phyloP scores from a whole-genome alignment of 2,329 filamentous ascomycete species.

The Epicoccum sorghinum region DNA sequence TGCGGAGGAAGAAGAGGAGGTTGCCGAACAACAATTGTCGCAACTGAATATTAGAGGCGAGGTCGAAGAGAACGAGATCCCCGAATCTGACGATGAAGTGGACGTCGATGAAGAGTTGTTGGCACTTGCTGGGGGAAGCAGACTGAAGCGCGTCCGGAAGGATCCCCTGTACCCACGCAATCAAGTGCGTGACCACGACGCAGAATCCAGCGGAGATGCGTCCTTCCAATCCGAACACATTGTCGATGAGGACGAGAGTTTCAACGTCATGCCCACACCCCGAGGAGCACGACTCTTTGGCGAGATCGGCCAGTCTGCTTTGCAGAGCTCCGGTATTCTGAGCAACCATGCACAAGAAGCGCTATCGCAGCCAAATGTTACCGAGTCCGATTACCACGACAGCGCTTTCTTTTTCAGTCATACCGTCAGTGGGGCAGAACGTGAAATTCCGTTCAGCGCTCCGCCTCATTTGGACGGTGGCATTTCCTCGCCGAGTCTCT shows the following conservation, averaged over 20 bases:
- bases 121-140: slow-evolving; percentile 34
- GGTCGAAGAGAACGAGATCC: slow-evolving; percentile 33
- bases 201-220: slow-evolving; percentile 48
- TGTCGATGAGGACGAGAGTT: slow-evolving; percentile 38
- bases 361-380: slow-evolving; percentile 27
- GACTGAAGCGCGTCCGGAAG: slow-evolving; percentile 54
- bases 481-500: slow-evolving; percentile 49
- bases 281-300: slow-evolving; percentile 60
- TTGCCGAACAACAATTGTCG: slow-evolving; percentile 51
- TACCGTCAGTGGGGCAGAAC: slow-evolving; percentile 18
- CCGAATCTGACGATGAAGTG: slow-evolving; percentile 36
- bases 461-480: slow-evolving; percentile 31
- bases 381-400: slow-evolving; percentile 9
- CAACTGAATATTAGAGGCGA: slow-evolving; percentile 60
- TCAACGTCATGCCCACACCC: slow-evolving; percentile 32
- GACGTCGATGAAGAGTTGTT: slow-evolving; percentile 43
- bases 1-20: slow-evolving; percentile 64
- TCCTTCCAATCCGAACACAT: slow-evolving; percentile 44
- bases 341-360: slow-evolving; percentile 38
- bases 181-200: slow-evolving; percentile 45
- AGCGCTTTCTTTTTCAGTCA: slow-evolving; percentile 16
- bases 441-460: slow-evolving; percentile 22
- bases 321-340: slow-evolving; percentile 60
- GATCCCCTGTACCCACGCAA: slow-evolving; percentile 47
- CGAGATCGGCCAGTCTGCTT: slow-evolving; percentile 63